A percentile compares a stretch with the other conserved stretches of the same genome.
phyloP scores from a whole-genome alignment of 2,329 filamentous ascomycete species.

The Nothopassalora personata region DNA sequence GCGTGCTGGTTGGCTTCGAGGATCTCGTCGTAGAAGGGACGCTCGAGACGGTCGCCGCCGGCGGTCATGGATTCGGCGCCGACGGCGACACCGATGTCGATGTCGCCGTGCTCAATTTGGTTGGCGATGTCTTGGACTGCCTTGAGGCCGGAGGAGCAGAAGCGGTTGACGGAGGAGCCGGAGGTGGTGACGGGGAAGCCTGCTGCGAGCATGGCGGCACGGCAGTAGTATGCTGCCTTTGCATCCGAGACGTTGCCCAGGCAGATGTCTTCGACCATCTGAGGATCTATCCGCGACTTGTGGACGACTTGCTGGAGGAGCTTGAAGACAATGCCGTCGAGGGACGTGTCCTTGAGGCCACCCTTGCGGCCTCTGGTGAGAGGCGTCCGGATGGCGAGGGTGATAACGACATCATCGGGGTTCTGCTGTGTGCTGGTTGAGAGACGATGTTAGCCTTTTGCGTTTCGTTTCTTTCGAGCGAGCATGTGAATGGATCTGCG shows the following conservation, averaged over 20 bases:
- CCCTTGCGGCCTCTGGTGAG: slow-evolving; percentile 86
- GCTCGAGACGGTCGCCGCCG: slow-evolving; percentile 63
- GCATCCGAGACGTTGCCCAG: slow-evolving; percentile 84
- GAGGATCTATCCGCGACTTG: slow-evolving; percentile 33
- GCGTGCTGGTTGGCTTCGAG: slow-evolving; percentile 67
- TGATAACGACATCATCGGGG: slow-evolving; percentile 94
- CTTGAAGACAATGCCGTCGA: slow-evolving; percentile 82
- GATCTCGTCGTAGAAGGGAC: slow-evolving; percentile 73
- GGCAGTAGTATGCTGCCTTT: slow-evolving; percentile 85
- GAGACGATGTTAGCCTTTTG: slow-evolving; percentile 52
- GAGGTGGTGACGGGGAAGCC: slow-evolving; percentile 88
- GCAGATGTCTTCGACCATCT: slow-evolving; percentile 64
- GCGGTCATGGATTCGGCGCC: slow-evolving; percentile 85
- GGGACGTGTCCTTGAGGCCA: slow-evolving; percentile 87
- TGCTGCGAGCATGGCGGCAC: slow-evolving; percentile 81
- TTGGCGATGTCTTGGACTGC: slow-evolving; percentile 92
- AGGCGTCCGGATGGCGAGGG: slow-evolving; percentile 82
- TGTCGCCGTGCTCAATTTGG: slow-evolving; percentile 71
- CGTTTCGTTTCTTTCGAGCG: slow-evolving; percentile 72
- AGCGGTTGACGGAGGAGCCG: slow-evolving; percentile 81
- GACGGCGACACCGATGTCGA: slow-evolving; percentile 80
- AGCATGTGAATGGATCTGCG: slow-evolving; percentile 56
- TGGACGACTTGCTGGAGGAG: slow-evolving; percentile 61
- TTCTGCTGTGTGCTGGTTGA: slow-evolving; percentile 51
- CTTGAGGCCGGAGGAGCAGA: slow-evolving; percentile 95